Percentiles rank a stretch among this genome's conserved stretches.
These are phyloP conservation scores for Alternaria panax DNA, from an alignment of 2,329 filamentous ascomycete genomes.

Conservation along the genomic window DNA sequence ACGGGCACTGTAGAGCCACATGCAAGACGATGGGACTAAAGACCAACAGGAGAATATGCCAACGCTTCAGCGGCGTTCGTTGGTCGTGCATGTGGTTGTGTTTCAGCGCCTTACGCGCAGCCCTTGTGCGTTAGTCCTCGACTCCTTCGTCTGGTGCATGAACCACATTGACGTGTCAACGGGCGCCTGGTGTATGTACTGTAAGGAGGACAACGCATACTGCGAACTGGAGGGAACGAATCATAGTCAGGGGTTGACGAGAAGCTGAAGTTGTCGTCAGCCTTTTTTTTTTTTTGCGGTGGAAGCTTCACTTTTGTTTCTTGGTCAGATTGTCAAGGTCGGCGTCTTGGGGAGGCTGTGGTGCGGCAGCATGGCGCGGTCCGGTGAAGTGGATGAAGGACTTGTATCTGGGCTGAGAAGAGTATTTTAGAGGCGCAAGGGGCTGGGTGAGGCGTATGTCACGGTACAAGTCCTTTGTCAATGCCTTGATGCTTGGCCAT, in stretches of 20 bases:
- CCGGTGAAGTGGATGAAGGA: constrained; percentile 1
- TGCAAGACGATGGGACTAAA: not conserved
- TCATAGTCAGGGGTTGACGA: constrained; percentile 2
- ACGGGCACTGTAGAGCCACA: not conserved
- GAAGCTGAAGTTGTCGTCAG: constrained; percentile 36
- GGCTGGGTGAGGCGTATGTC: not conserved
- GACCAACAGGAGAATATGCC: not conserved
- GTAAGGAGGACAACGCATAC: constrained; percentile 30
- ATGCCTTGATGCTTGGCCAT: not conserved
- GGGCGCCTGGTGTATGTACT: not conserved
- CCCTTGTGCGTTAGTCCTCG: constrained; percentile 1
- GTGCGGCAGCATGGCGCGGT: not conserved
- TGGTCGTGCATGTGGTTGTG: constrained; percentile 4
- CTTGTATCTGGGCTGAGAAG: not conserved
- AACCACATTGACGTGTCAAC: constrained; percentile 47
- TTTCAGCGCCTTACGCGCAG: constrained; percentile 11
- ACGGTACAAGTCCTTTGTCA: not conserved
- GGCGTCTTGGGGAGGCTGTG: not conserved
- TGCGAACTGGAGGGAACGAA: constrained; percentile 33
- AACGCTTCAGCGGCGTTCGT: not conserved
- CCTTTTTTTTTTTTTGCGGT: constrained; percentile 3
- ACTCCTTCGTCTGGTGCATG: constrained; percentile 28
- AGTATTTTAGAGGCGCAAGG: not conserved
- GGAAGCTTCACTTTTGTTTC: constrained; percentile 32
- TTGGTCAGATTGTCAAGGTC: not conserved